Percentiles rank a stretch among this genome's conserved stretches.
These are phyloP conservation scores for Pyrenophora graminea DNA, from an alignment of 2,329 filamentous ascomycete genomes.

Conservation along the genomic window DNA sequence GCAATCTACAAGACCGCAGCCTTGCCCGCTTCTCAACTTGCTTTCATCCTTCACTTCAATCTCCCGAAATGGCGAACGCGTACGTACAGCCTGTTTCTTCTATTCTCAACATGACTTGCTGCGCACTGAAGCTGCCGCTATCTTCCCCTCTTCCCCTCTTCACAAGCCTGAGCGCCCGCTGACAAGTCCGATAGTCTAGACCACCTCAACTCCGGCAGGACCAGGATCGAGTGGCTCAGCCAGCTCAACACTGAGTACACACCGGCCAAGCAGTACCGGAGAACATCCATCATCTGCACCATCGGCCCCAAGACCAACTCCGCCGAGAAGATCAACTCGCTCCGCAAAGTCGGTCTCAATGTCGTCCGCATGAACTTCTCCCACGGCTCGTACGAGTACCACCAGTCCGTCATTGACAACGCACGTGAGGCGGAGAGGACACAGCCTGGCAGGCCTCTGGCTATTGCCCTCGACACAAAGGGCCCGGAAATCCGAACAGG, in stretches of 20 bases:
- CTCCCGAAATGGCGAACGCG: slow-evolving; percentile 66
- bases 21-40: slow-evolving; percentile 14
- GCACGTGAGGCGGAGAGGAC: slow-evolving; percentile 80
- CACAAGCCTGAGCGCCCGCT: slow-evolving; percentile 7
- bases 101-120: background rate
- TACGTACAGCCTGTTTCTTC: slow-evolving; percentile 48
- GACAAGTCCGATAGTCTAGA: slow-evolving; percentile 52
- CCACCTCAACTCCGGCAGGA: slow-evolving; percentile 76
- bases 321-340: slow-evolving; percentile 92
- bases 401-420: slow-evolving; percentile 98
- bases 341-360: slow-evolving; percentile 89
- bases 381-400: slow-evolving; percentile 91
- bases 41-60: slow-evolving; percentile 7
- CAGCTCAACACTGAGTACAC: slow-evolving; percentile 87
- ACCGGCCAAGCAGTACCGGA: slow-evolving; percentile 87
- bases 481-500: slow-evolving; percentile 87
- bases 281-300: slow-evolving; percentile 98
- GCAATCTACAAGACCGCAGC: slow-evolving; percentile 8
- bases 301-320: slow-evolving; percentile 99
- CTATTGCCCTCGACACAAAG: slow-evolving; percentile 89
- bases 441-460: slow-evolving; percentile 81
- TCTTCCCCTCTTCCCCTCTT: background rate
- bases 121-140: background rate
- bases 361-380: slow-evolving; percentile 99
- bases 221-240: slow-evolving; percentile 71